Evolutionary conservation across 1,284 basidiomycete genomes (phyloP), one percentile per base, ranked within the genome.

Genomic region (Stygiomarasmius scandens): DNA sequence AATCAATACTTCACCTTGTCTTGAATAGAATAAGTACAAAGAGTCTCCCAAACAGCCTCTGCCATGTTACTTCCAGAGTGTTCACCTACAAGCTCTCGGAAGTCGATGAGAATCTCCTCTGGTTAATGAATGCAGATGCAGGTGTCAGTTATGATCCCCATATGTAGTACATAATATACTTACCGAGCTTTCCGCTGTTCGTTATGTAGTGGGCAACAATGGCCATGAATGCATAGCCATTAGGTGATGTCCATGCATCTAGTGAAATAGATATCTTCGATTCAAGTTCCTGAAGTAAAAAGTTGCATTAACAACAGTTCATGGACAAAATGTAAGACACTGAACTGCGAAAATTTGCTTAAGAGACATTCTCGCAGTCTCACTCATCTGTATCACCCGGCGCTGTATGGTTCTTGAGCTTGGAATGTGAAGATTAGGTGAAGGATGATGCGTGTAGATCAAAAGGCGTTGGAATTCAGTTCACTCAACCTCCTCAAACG

Each of bases 151-250:
- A n/a, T n/a, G n/a, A n/a, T n/a, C n/a, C n/a, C n/a, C n/a, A n/a
- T n/a, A n/a, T n/a, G n/a, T n/a, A n/a, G n/a, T n/a, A n/a, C n/a
- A n/a, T n/a, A n/a, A n/a, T n/a, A n/a, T n/a, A n/a, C n/a, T n/a
- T n/a, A 54, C 48, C 53, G 24, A 64, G 50, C 23, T 64, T 25
- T 8, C 70, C 67, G 9, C 67, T 57, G 23, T 71, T 66, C 0
- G 52, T 66, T 4, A 72, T 53, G 51, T 69, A 71, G 53, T 73
- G 69, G 2, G 68, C 69, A 25, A 74, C 64, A 49, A 74, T 70
- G 0, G 69, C 71, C 11, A 74, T 49, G 49, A 72, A 74, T 2
- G 72, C 71, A 62, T 64, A 63, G 4, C 63, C 52, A 54, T 71
- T 72, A 36, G 58, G 62, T 16, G 67, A 71, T 0, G 68, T 68